Base-by-base conservation (phyloP, 75 land plant species). In the Picea glauca region DNA sequence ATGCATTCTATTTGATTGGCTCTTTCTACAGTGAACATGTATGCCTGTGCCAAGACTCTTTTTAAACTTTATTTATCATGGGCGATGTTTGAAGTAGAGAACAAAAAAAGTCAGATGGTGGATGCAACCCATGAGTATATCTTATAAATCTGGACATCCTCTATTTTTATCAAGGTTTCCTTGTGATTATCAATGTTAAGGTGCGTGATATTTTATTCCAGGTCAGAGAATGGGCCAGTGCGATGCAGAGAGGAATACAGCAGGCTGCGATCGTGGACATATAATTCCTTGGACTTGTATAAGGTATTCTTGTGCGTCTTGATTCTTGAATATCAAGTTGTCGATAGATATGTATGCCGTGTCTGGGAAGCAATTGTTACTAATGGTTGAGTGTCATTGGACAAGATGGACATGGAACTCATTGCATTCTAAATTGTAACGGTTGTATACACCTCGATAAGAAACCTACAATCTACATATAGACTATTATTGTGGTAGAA, bases 181-280 rank as follows among this genome's bases (percentile, higher is more conserved):
- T 7, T 33, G 46, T 68, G 72, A 67, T 35, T 31, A 8, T 7
- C 20, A 40, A 68, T 18, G 1, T 21, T 68, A 38, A 68, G 32
- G 14, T n/a, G 21, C 23, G 15, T 30, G 18, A 14, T 76, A 50
- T 35, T 8, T 33, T 20, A 50, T 59, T 46, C 21, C 81, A 96
- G 96, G 78, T 80, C 76, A 63, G 94, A 96, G 60, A 88, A 85
- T 78, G 79, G 59, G 78, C 92, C 99, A 1, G 84, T 82, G 30
- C 33, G 77, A 62, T 93, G 88, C 75, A 89, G 84, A 72, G 99
- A 97, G 14, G 93, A 91, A 21, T 97, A 94, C 76, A 82, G 87
- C 85, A 94, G 88, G 58, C 83, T 97, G 43, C 86, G 99, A 54
- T 84, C 91, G 7, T 97, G 99, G 99, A 85, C 94, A 23, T 86